Base-by-base conservation (phyloP, 768 basidiomycete species). In the Pisolithus microcarpus region DNA sequence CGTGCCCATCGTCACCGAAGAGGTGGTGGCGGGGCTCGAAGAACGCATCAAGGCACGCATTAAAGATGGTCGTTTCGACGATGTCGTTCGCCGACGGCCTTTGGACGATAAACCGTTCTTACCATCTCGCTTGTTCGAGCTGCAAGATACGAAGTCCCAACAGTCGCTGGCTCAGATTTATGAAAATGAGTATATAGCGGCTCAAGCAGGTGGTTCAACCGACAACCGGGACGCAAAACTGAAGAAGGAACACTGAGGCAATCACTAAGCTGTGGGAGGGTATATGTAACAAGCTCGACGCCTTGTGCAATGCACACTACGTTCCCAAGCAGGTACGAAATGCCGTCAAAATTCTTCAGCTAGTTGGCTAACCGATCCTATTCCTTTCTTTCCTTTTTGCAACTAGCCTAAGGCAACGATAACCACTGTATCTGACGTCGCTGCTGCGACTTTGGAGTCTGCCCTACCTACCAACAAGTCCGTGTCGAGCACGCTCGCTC, bases 101-200 rank as follows among this genome's bases (percentile, higher is more conserved):
- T 64, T 83, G 49, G 87, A 91, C 39, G 83, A 92, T 56, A 89
- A 86, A 56, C 84, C 94, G 0, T 97, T 94, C 75, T 72, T 98
- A 1, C 91, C 95, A 1, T 96, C 92, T 1, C 81, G 87, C 30
- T 73, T 90, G 50, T 81, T 96, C 52, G 94, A 97, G 63, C 72
- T 97, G 8, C 83, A 91, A 64, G 93, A 95, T 60, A 84, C 81
- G 4, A 89, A 94, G 64, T 93, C 90, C 7, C 74, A 80, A 4
- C 86, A 91, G 64, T 93, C 90, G 0, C 78, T 99, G 43, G 94
- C 93, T 13, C 88, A 98, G 70, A 89, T 99, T 38, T 98, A 98
- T 68, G 96, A 96, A 64, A 84, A 88, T 43, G 94, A 94, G 52
- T 99, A 87, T 66, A 75, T 84, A 37, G 82, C 84, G 6, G 78